A percentile compares a stretch with the other conserved stretches of the same genome.
Evolutionary conservation across 257 asterid genomes (phyloP).

Genomic region (Solanum rostratum): DNA sequence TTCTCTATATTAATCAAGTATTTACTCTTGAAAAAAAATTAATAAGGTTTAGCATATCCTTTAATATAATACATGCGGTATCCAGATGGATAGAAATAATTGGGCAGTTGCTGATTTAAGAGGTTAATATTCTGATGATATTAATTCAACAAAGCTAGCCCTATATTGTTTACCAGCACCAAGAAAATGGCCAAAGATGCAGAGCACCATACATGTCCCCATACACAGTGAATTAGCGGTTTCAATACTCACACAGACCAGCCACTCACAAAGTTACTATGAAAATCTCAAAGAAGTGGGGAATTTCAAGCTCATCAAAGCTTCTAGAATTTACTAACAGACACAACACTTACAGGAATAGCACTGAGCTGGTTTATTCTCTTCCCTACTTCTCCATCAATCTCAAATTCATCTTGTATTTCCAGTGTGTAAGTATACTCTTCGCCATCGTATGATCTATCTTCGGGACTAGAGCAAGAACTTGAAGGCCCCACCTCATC

Average conservation of each 20-base stretch:
- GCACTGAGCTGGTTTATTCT: slow-evolving; percentile 71
- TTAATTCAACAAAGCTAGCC: background rate
- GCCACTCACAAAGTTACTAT: background rate
- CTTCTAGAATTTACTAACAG: background rate
- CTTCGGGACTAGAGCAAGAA: slow-evolving; percentile 65
- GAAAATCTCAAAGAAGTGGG: background rate
- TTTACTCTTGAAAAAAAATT: background rate
- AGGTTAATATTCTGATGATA: background rate
- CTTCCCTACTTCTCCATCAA: slow-evolving; percentile 91
- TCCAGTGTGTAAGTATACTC: slow-evolving; percentile 48
- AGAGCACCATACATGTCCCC: background rate
- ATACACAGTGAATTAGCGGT: background rate
- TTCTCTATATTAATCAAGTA: background rate
- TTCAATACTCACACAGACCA: background rate
- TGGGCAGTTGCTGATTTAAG: background rate
- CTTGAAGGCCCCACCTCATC: slow-evolving; percentile 42
- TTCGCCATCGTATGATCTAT: slow-evolving; percentile 57
- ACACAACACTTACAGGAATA: slow-evolving; percentile 54
- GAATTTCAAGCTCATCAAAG: background rate
- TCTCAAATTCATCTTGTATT: slow-evolving; percentile 63
- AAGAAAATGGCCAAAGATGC: background rate
- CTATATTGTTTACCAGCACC: background rate
- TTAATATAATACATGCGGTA: background rate
- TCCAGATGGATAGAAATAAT: background rate
- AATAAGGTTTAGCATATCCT: background rate